Evolutionary conservation across 179 eudicot genomes (phyloP).

Genomic region (Dionaea muscipula): DNA sequence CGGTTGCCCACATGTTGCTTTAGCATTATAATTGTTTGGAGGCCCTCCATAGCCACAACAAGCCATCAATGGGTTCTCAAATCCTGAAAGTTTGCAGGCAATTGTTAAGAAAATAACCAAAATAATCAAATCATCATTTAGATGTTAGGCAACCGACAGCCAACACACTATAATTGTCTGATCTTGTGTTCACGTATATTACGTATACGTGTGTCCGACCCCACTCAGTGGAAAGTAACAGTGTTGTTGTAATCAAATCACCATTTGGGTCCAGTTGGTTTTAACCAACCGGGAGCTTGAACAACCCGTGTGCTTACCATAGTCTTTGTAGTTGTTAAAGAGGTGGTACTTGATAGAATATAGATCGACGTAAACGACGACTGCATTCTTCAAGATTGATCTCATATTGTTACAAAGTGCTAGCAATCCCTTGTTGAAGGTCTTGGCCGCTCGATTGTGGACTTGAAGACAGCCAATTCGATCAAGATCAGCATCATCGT

Average conservation of each 20-base stretch:
- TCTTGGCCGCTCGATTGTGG: constrained; percentile 31
- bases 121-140: background rate
- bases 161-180: too few relatives aligned
- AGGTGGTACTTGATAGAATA: constrained; percentile 42
- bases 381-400: constrained; percentile 22
- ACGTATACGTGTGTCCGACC: too few relatives aligned
- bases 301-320: constrained; percentile 20
- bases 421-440: constrained; percentile 30
- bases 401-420: constrained; percentile 22
- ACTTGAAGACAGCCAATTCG: constrained; percentile 27
- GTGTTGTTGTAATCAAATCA: too few relatives aligned
- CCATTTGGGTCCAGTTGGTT: background rate
- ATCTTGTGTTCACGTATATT: too few relatives aligned
- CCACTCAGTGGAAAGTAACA: too few relatives aligned
- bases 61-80: constrained; percentile 34
- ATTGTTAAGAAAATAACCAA: background rate
- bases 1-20: constrained; percentile 23
- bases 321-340: constrained; percentile 23
- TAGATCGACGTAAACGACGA: constrained; percentile 39
- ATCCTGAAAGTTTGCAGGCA: constrained; percentile 12
- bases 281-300: background rate
- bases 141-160: too few relatives aligned
- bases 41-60: constrained; percentile 27
- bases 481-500: constrained; percentile 26
- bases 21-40: constrained; percentile 28